A percentile compares a stretch with the other conserved stretches of the same genome.
These are phyloP conservation scores for Fusarium veterinarium DNA, from an alignment of 2,329 filamentous ascomycete species.

Conservation along the genomic window DNA sequence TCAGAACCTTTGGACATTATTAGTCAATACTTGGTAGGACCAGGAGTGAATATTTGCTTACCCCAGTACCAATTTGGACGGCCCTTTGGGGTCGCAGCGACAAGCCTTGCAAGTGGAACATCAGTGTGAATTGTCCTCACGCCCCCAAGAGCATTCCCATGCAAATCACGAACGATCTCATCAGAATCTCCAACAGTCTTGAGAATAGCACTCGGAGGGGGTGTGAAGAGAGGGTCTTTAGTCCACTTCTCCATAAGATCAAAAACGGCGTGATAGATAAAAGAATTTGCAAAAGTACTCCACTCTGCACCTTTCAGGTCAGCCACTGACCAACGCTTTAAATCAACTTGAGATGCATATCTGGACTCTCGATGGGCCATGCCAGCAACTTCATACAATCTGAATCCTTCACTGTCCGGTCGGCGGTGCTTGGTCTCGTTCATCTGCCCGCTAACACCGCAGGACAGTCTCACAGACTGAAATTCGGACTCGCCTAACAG, in stretches of 20 bases:
- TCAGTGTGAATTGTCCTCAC: not conserved
- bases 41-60: not conserved
- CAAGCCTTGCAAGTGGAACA: not conserved
- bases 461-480: not conserved
- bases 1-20: not conserved
- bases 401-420: not conserved
- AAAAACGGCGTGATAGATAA: not conserved
- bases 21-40: not conserved
- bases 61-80: not conserved
- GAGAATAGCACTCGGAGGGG: not conserved
- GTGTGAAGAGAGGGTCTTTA: not conserved
- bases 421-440: not conserved
- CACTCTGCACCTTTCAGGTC: not conserved
- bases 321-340: not conserved
- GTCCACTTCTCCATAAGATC: not conserved
- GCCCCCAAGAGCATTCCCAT: not conserved
- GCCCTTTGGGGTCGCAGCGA: not conserved
- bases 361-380: not conserved
- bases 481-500: not conserved
- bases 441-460: not conserved
- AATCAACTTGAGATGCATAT: not conserved
- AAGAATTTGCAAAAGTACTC: not conserved
- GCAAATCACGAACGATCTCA: not conserved
- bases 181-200: not conserved
- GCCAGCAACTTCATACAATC: not conserved